These are phyloP conservation scores for Pichia sporocuriosa DNA, from an alignment of 805 yeast species.

Conservation along the genomic window DNA sequence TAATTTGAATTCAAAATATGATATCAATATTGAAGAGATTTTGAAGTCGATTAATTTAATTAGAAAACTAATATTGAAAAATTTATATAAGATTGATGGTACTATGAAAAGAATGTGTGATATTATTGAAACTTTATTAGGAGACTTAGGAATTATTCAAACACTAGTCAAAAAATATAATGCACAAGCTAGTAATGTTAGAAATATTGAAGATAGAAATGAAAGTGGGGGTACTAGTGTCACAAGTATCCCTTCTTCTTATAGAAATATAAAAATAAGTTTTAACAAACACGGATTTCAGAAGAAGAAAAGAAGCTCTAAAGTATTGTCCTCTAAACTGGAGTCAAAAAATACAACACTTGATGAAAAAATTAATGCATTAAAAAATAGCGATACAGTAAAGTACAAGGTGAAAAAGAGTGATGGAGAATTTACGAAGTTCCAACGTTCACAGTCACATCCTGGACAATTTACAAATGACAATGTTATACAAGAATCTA, in stretches of 20 bases:
- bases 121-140: conserved; percentile 35
- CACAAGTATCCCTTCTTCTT: conserved; percentile 27
- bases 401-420: too few relatives aligned
- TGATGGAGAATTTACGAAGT: too few relatives aligned
- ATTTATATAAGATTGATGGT: conserved; percentile 32
- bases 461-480: too few relatives aligned
- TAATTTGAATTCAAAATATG: conserved; percentile 22
- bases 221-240: conserved; percentile 30
- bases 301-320: neutral
- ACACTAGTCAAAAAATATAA: conserved; percentile 24
- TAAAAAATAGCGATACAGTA: too few relatives aligned
- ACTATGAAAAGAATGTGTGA: conserved; percentile 39
- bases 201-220: conserved; percentile 24
- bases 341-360: too few relatives aligned
- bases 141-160: conserved; percentile 35
- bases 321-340: too few relatives aligned
- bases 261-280: conserved; percentile 19
- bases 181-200: conserved; percentile 27
- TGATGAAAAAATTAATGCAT: too few relatives aligned
- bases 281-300: neutral
- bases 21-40: conserved; percentile 25
- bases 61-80: conserved; percentile 28
- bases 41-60: conserved; percentile 30
- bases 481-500: too few relatives aligned
- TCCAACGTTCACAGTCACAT: too few relatives aligned